Evolutionary conservation across 2,329 filamentous ascomycete species (phyloP).

Genomic region (Scopulariopsis brevicaulis): DNA sequence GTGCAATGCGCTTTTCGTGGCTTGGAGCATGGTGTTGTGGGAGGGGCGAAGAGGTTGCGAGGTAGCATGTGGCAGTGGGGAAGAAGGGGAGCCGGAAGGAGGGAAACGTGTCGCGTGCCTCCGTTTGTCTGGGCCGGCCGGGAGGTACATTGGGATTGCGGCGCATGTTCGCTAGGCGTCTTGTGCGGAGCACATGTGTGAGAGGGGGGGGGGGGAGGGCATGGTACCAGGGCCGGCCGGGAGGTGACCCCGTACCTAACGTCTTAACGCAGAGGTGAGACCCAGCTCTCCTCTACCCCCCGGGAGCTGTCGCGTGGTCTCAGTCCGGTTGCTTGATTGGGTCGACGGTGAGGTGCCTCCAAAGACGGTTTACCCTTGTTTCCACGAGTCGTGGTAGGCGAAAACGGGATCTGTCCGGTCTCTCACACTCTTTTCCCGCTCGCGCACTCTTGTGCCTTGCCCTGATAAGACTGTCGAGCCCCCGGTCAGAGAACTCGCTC

Average conservation of each 20-base stretch:
- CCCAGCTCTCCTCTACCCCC: background rate
- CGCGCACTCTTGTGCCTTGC: background rate
- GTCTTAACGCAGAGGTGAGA: background rate
- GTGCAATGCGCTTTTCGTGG: background rate
- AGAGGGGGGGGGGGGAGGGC: background rate
- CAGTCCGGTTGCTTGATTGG: conserved; percentile 3
- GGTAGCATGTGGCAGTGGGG: background rate
- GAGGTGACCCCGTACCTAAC: background rate
- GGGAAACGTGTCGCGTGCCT: background rate
- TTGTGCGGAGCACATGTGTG: background rate
- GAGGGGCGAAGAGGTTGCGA: background rate
- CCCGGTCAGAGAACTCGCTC: background rate
- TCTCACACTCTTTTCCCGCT: background rate
- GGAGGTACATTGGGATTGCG: background rate
- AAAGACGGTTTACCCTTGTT: background rate
- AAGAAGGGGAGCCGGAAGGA: background rate
- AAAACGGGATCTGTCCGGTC: background rate
- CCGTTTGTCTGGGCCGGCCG: background rate
- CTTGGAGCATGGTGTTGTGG: background rate
- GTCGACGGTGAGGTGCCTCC: background rate
- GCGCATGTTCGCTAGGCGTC: background rate
- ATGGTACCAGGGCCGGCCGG: background rate
- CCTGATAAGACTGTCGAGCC: background rate
- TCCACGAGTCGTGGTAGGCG: background rate
- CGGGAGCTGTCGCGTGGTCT: conserved; percentile 1